Percentiles rank a stretch among this genome's conserved stretches.
Evolutionary conservation across 2,329 filamentous ascomycete species (phyloP).

Genomic region (Fusarium sp.): DNA sequence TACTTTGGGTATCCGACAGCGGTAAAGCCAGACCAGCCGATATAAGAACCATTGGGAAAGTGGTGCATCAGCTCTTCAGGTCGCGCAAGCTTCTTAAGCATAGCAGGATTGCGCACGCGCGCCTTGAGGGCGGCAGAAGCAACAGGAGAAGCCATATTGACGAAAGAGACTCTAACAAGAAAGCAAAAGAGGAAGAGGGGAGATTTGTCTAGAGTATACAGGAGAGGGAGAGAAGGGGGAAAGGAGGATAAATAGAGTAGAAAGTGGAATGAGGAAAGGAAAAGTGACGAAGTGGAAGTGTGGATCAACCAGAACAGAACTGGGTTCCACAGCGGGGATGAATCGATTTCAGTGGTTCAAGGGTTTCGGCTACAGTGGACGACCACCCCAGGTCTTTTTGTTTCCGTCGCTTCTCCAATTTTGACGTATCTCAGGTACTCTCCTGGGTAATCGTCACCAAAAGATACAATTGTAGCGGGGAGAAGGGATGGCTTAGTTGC

Average conservation of each 20-base stretch:
- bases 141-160: slow-evolving; percentile 60
- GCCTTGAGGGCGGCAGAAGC: slow-evolving; percentile 80
- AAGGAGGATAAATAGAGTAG: slow-evolving; percentile 27
- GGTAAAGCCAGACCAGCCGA: slow-evolving; percentile 93
- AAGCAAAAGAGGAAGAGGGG: slow-evolving; percentile 29
- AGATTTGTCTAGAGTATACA: slow-evolving; percentile 30
- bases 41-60: slow-evolving; percentile 86
- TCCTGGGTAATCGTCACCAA: not conserved
- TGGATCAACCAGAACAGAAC: slow-evolving; percentile 26
- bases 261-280: slow-evolving; percentile 12
- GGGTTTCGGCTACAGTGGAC: slow-evolving; percentile 22
- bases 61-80: slow-evolving; percentile 82
- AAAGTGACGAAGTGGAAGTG: slow-evolving; percentile 40
- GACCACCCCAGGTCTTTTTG: not conserved
- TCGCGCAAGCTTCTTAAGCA: slow-evolving; percentile 82
- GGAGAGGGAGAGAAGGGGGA: not conserved
- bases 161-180: slow-evolving; percentile 6
- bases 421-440: slow-evolving; percentile 13
- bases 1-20: slow-evolving; percentile 88
- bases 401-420: slow-evolving; percentile 32
- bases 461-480: slow-evolving; percentile 18
- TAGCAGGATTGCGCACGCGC: slow-evolving; percentile 78
- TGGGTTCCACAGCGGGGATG: slow-evolving; percentile 28
- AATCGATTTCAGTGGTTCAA: slow-evolving; percentile 12
- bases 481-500: slow-evolving; percentile 21